Conservation (phyloP, 2,329 filamentous ascomycete genomes). For the Bertia moriformis region DNA sequence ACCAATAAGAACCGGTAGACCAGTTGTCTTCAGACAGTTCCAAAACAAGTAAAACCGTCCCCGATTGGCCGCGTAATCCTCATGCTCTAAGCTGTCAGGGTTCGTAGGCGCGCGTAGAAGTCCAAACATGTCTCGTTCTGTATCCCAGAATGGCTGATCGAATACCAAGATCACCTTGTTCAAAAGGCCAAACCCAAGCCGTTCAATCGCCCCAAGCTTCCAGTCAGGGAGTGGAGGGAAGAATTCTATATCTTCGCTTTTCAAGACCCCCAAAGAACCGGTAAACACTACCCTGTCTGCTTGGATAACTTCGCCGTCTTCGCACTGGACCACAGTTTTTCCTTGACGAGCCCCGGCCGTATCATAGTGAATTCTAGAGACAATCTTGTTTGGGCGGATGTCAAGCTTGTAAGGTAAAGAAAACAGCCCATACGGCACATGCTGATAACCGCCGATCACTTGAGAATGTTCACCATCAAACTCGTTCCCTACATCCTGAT, state of each 20-base stretch:
- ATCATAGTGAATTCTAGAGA: conserved; percentile 38
- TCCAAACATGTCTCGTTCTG: conserved; percentile 54
- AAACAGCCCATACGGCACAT: conserved; percentile 49
- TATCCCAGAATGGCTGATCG: conserved; percentile 52
- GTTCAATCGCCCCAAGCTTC: conserved; percentile 47
- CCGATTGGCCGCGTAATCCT: conserved; percentile 39
- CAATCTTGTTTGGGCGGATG: conserved; percentile 40
- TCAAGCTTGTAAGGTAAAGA: conserved; percentile 44
- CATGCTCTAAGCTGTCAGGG: conserved; percentile 34
- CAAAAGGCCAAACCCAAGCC: conserved; percentile 52
- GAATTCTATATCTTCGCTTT: conserved; percentile 42
- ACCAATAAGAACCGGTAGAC: conserved; percentile 50
- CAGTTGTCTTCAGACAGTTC: conserved; percentile 55
- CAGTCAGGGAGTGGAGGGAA: conserved; percentile 47
- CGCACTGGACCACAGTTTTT: conserved; percentile 33
- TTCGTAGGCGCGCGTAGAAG: conserved; percentile 42
- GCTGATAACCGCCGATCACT: conserved; percentile 53
- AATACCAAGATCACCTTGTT: conserved; percentile 57
- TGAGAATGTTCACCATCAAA: conserved; percentile 55
- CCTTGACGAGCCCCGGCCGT: conserved; percentile 17
- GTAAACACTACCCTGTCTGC: conserved; percentile 51
- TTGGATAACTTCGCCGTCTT: conserved; percentile 41
- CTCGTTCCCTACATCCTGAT: conserved; percentile 58
- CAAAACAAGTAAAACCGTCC: conserved; percentile 58
- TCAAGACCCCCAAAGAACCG: conserved; percentile 48